Conservation (phyloP, 1,284 basidiomycete genomes). For the Sporisorium graminicola region DNA sequence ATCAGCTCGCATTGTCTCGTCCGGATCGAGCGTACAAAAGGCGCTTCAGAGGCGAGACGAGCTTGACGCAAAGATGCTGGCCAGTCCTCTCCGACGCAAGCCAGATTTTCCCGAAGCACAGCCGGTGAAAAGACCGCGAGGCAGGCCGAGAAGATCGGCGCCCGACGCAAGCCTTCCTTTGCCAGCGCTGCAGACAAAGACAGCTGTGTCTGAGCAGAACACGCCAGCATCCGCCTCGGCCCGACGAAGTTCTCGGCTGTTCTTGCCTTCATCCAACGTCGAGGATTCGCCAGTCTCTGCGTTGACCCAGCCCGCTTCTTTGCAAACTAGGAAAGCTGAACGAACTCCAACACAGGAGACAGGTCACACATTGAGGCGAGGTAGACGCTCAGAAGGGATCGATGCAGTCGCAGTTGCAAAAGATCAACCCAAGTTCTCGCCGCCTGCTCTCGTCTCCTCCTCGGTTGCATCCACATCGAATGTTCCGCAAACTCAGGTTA, state of each 20-base stretch:
- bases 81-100: constrained; percentile 22
- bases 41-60: constrained; percentile 45
- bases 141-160: constrained; percentile 26
- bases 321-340: not conserved
- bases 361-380: not conserved
- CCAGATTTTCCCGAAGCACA: constrained; percentile 17
- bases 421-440: not conserved
- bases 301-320: not conserved
- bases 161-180: not conserved
- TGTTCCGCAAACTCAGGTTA: not conserved
- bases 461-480: not conserved
- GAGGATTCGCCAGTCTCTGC: not conserved
- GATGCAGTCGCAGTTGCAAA: not conserved
- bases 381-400: constrained; percentile 9
- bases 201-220: not conserved
- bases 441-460: not conserved
- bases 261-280: constrained; percentile 10
- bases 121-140: constrained; percentile 11
- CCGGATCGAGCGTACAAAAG: constrained; percentile 49
- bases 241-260: constrained; percentile 32
- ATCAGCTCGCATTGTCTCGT: constrained; percentile 40
- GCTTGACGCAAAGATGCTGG: constrained; percentile 42
- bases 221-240: constrained; percentile 9
- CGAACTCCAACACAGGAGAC: not conserved
- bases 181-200: not conserved